These are phyloP conservation scores for Zelonia costaricensis DNA, from an alignment of 208 protist genomes.

Conservation along the genomic window DNA sequence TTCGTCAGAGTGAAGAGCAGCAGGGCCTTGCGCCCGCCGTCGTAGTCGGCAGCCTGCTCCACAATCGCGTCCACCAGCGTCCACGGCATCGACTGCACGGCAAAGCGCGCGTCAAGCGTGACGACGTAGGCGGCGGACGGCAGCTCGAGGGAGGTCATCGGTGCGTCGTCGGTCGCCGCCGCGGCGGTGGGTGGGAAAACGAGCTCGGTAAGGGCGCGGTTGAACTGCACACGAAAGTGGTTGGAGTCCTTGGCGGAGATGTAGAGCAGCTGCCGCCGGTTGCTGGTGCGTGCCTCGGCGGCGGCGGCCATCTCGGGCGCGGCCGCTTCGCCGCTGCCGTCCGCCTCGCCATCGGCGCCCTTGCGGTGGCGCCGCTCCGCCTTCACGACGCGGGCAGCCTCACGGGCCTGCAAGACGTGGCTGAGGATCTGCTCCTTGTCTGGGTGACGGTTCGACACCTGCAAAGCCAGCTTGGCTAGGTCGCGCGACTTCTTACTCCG, in stretches of 20 bases:
- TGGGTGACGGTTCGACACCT: constrained; percentile 83
- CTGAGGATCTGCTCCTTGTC: constrained; percentile 87
- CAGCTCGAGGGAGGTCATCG: constrained; percentile 45
- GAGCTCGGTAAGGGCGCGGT: constrained; percentile 58
- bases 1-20: constrained; percentile 86
- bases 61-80: constrained; percentile 82
- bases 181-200: constrained; percentile 49
- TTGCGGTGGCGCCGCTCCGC: constrained; percentile 26
- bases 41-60: constrained; percentile 47
- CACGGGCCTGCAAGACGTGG: constrained; percentile 66
- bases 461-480: constrained; percentile 75
- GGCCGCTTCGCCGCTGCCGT: constrained; percentile 12
- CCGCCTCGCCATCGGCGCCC: constrained; percentile 13
- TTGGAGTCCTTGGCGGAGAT: constrained; percentile 62
- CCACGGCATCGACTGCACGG: constrained; percentile 84
- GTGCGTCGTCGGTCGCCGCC: not conserved
- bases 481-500: constrained; percentile 77
- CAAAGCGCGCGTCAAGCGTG: constrained; percentile 80
- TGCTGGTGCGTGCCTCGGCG: constrained; percentile 28
- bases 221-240: constrained; percentile 79
- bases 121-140: constrained; percentile 77
- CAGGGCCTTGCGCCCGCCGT: constrained; percentile 60
- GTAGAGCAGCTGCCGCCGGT: constrained; percentile 57
- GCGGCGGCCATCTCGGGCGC: not conserved
- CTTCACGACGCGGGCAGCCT: constrained; percentile 67